These are phyloP conservation scores for Solanum gracilifrons DNA, from an alignment of 257 asterid species.

Conservation along the genomic window DNA sequence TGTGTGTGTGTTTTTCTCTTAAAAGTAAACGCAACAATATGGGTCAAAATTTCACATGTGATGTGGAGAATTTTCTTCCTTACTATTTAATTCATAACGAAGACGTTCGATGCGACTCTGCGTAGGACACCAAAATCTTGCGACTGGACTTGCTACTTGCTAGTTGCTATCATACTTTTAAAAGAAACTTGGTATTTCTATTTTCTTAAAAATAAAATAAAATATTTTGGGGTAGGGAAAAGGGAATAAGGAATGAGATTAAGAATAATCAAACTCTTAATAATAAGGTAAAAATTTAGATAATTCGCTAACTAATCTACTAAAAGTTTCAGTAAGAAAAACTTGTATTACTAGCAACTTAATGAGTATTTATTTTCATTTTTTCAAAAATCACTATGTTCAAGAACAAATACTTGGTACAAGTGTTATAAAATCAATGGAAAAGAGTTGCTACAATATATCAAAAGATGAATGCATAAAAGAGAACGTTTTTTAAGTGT, in stretches of 20 bases:
- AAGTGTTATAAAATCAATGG: too few species aligned
- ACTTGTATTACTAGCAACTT: too few species aligned
- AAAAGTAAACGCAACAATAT: background rate
- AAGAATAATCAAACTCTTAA: too few species aligned
- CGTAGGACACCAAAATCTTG: background rate
- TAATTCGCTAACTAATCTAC: too few species aligned
- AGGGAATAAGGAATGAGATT: background rate
- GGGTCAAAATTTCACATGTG: background rate
- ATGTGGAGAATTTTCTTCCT: background rate
- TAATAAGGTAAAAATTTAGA: background rate
- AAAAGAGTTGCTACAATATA: background rate
- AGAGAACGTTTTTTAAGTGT: background rate
- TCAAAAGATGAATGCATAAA: background rate
- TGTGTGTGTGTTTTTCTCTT: too few species aligned
- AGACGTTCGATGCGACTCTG: background rate
- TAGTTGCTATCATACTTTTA: too few species aligned
- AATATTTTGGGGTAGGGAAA: background rate
- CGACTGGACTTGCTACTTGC: background rate
- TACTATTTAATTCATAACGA: background rate
- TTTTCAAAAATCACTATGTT: background rate
- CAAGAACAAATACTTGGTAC: background rate
- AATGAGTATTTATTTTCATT: background rate
- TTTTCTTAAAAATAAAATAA: too few species aligned
- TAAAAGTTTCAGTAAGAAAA: too few species aligned
- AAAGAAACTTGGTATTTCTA: background rate